phyloP scores from a whole-genome alignment of 2,329 filamentous ascomycete genomes.

The Epicoccum sorghinum region DNA sequence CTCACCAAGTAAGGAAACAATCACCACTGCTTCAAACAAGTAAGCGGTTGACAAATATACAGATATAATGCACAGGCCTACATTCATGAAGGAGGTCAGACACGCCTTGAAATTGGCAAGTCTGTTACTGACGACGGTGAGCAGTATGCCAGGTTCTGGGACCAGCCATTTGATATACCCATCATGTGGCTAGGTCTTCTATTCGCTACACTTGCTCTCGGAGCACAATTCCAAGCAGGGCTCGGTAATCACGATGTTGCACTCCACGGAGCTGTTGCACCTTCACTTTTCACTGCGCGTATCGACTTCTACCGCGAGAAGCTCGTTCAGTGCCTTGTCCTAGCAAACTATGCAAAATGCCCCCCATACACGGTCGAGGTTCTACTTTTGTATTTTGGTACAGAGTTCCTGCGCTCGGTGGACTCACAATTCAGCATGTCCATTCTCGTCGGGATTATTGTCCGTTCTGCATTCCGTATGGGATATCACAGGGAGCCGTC shows the following conservation, averaged over 20 bases:
- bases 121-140: slow-evolving; percentile 5
- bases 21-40: neutral
- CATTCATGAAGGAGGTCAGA: slow-evolving; percentile 35
- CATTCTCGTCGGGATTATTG: slow-evolving; percentile 37
- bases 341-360: slow-evolving; percentile 45
- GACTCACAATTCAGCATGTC: slow-evolving; percentile 41
- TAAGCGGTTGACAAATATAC: slow-evolving; percentile 3
- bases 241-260: slow-evolving; percentile 15
- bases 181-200: slow-evolving; percentile 54
- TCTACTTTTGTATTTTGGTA: slow-evolving; percentile 38
- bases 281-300: slow-evolving; percentile 26
- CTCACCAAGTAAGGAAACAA: slow-evolving; percentile 27
- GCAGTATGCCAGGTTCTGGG: slow-evolving; percentile 54
- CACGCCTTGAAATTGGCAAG: neutral
- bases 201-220: slow-evolving; percentile 48
- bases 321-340: slow-evolving; percentile 38
- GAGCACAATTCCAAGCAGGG: slow-evolving; percentile 32
- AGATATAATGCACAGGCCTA: slow-evolving; percentile 41
- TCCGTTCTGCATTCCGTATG: slow-evolving; percentile 47
- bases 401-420: slow-evolving; percentile 36
- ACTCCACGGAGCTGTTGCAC: slow-evolving; percentile 9
- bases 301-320: slow-evolving; percentile 42
- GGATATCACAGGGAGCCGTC: slow-evolving; percentile 53
- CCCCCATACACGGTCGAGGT: slow-evolving; percentile 42
- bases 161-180: slow-evolving; percentile 43